Conservation (phyloP, 139 green algal species). For the Coelastrella sp. region DNA sequence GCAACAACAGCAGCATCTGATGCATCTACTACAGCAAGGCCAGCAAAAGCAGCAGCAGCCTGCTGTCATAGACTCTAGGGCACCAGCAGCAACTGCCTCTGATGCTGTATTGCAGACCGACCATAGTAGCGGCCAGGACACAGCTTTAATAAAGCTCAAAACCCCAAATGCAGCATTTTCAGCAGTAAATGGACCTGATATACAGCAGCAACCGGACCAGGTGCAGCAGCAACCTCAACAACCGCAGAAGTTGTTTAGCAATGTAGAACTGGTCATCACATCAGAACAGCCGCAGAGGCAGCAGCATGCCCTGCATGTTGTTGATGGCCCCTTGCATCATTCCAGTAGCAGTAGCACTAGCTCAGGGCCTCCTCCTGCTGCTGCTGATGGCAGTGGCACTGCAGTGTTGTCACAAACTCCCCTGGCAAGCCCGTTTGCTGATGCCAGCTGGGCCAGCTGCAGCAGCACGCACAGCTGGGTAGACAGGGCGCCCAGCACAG, state of each 20-base stretch:
- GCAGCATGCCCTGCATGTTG: background rate
- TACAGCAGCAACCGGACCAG: background rate
- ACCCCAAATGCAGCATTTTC: background rate
- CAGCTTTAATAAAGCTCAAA: background rate
- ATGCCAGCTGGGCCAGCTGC: background rate
- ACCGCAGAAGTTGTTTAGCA: background rate
- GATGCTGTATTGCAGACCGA: background rate
- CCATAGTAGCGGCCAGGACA: background rate
- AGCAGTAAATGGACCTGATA: background rate
- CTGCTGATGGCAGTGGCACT: background rate
- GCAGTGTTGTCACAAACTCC: background rate
- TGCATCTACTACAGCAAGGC: background rate
- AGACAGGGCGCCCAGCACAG: background rate
- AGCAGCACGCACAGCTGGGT: background rate
- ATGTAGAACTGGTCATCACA: background rate
- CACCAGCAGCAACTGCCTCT: background rate
- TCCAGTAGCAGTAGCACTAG: background rate
- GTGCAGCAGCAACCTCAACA: conserved; percentile 11
- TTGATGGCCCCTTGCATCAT: no score
- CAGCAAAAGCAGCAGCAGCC: conserved; percentile 11
- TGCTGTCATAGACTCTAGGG: background rate
- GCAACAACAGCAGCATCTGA: conserved; percentile 21
- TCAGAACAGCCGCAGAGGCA: background rate
- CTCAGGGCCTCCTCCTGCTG: background rate
- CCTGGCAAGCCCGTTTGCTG: conserved; percentile 19